Conservation (phyloP, 306 rosid genomes). For the Cicer pinnatifidum region DNA sequence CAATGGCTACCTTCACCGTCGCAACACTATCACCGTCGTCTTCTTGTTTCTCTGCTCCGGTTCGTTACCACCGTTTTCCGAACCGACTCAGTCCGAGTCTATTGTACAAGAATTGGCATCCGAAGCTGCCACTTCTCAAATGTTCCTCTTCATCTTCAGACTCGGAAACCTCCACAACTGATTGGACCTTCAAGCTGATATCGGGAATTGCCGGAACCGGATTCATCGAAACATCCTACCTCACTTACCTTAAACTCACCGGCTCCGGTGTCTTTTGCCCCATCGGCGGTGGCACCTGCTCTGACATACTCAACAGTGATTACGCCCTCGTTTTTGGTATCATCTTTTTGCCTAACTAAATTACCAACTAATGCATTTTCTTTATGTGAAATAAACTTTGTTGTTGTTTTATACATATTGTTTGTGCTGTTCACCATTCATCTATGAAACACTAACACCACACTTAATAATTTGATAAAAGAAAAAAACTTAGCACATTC, state of each 20-base stretch:
- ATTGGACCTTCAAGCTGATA: conserved; percentile 52
- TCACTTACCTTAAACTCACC: conserved; percentile 77
- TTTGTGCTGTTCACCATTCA: neutral
- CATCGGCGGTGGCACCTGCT: conserved; percentile 62
- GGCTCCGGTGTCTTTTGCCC: conserved; percentile 74
- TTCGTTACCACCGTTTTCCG: conserved; percentile 23
- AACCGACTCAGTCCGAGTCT: conserved; percentile 30
- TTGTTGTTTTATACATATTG: neutral
- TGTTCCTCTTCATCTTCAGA: conserved; percentile 60
- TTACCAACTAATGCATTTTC: neutral
- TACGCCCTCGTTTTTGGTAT: conserved; percentile 83
- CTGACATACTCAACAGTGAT: conserved; percentile 72
- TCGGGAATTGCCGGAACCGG: conserved; percentile 72
- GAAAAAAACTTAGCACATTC: too few species aligned
- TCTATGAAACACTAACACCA: too few species aligned
- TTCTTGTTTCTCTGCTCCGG: conserved; percentile 48
- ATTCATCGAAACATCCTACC: conserved; percentile 76
- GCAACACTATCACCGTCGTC: conserved; percentile 51
- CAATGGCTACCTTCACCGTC: conserved; percentile 62
- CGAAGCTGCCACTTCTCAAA: conserved; percentile 40
- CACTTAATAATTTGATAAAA: too few species aligned
- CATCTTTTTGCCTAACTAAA: neutral
- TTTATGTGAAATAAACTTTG: neutral
- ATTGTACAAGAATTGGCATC: conserved; percentile 21
- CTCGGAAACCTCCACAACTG: conserved; percentile 49